Conservation (phyloP, 2,329 filamentous ascomycete species). For the Sarocladium brachiariae region DNA sequence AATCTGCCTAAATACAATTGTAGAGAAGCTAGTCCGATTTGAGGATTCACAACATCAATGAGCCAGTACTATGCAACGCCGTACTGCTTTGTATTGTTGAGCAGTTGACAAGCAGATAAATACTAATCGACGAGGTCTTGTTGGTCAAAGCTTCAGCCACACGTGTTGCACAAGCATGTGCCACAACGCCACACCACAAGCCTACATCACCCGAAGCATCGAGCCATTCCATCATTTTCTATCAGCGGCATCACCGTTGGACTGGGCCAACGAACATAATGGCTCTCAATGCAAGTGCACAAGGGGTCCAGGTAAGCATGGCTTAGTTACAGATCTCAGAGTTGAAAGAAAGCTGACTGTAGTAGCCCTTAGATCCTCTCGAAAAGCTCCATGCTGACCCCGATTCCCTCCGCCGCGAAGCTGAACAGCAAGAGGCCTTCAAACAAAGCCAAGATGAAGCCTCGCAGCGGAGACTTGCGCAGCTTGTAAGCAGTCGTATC, state of each 20-base stretch:
- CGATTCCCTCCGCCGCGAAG: constrained; percentile 30
- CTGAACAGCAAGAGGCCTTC: constrained; percentile 28
- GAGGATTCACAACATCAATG: too few species aligned
- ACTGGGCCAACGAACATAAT: not conserved
- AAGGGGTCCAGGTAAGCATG: not conserved
- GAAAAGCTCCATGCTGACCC: constrained; percentile 23
- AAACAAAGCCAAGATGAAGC: constrained; percentile 31
- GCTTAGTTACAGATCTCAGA: not conserved
- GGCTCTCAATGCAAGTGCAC: not conserved
- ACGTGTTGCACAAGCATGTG: not conserved
- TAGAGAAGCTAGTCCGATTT: too few species aligned
- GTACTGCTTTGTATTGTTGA: too few species aligned
- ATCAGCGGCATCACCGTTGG: not conserved
- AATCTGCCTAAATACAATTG: too few species aligned
- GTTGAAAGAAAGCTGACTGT: not conserved
- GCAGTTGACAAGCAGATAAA: too few species aligned
- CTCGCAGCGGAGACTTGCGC: constrained; percentile 30
- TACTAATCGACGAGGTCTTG: too few species aligned
- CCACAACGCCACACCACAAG: not conserved
- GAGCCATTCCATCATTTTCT: not conserved
- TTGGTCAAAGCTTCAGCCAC: constrained; percentile 3
- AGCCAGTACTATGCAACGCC: too few species aligned
- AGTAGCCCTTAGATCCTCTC: constrained; percentile 1
- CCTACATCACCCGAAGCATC: not conserved
- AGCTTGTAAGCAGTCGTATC: constrained; percentile 23